Percentiles rank a stretch among this genome's conserved stretches.
Evolutionary conservation across 495 filamentous ascomycete genomes (phyloP).

Genomic region (Penicillium longicatenatum): DNA sequence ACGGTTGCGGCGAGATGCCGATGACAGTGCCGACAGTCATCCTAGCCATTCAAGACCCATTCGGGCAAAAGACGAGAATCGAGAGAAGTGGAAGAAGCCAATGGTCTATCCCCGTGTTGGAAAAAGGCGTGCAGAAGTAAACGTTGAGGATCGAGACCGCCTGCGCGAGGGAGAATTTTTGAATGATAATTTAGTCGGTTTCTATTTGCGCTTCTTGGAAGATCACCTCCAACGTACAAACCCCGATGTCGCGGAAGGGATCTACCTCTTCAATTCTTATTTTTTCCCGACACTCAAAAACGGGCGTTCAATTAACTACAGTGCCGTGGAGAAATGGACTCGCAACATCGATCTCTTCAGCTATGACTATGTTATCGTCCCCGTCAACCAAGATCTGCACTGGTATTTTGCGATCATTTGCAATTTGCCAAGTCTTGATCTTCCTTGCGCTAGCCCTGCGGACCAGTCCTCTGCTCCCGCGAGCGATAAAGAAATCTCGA

Average conservation of each 20-base stretch:
- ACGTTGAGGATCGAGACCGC: conserved; percentile 74
- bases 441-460: conserved; percentile 26
- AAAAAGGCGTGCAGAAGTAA: conserved; percentile 72
- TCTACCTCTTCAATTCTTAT: conserved; percentile 90
- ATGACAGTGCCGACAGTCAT: conserved; percentile 9
- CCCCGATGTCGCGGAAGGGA: conserved; percentile 58
- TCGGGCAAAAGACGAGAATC: conserved; percentile 17
- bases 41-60: neutral
- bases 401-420: conserved; percentile 98
- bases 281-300: conserved; percentile 78
- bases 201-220: conserved; percentile 79
- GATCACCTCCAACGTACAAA: conserved; percentile 58
- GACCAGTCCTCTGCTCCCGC: conserved; percentile 9
- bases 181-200: conserved; percentile 89
- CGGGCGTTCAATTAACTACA: conserved; percentile 68
- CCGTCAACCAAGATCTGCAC: conserved; percentile 82
- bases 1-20: conserved; percentile 12
- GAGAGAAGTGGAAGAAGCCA: conserved; percentile 49
- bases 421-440: conserved; percentile 66
- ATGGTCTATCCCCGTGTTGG: conserved; percentile 71
- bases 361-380: conserved; percentile 88
- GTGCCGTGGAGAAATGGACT: conserved; percentile 87
- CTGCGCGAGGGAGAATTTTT: conserved; percentile 84
- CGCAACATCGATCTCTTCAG: conserved; percentile 80
- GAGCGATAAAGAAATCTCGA: conserved; percentile 16